Evolutionary conservation across 164 flowering plant genomes (phyloP), one percentile per base, ranked within the genome.

Genomic region (Litsea cubeba): DNA sequence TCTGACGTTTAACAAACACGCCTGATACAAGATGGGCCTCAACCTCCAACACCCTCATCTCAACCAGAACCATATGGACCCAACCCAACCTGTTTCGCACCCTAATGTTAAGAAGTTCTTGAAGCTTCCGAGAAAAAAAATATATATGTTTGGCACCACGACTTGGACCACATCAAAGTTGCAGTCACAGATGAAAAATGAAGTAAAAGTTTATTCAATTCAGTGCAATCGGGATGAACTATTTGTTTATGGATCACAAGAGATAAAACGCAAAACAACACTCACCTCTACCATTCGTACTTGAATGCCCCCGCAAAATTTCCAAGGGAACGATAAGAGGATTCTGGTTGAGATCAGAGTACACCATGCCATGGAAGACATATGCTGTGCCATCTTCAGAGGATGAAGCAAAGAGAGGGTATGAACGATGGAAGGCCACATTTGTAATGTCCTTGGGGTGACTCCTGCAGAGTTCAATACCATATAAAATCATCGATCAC

Each of bases 321-420:
- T 91, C 87, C 73, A 96, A 76, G 1, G 99, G 98, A 63, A 94
- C 93, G 75, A 96, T 88, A 12, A 92, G 87, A 72, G 99, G 99
- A 75, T 94, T 89, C 81, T 94, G 89, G 76, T 92, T 94, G 20
- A 92, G 89, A 85, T 94, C 98, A 3, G 92, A 84, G 83, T 91
- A 96, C 74, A 96, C 97, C 96, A 82, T 96, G 74, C 99, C 99
- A 83, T 96, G 98, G 67, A 91, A 92, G 54, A 96, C 92, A 81
- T 91, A 89, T 28, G 98, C 97, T 3, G 90, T 88, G 79, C 87
- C 81, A 78, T 96, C 98, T 73, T 94, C 97, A 11, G 97, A 94
- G 76, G 87, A 84, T 68, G 97, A 87, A 4, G 97, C 97, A 90
- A 96, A 96, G n/a, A 96, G 84, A 5, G 99, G 98, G 74, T 90